Evolutionary conservation across 192 early-diverging fungal genomes (phyloP).

Genomic region (Linnemannia hyalina): DNA sequence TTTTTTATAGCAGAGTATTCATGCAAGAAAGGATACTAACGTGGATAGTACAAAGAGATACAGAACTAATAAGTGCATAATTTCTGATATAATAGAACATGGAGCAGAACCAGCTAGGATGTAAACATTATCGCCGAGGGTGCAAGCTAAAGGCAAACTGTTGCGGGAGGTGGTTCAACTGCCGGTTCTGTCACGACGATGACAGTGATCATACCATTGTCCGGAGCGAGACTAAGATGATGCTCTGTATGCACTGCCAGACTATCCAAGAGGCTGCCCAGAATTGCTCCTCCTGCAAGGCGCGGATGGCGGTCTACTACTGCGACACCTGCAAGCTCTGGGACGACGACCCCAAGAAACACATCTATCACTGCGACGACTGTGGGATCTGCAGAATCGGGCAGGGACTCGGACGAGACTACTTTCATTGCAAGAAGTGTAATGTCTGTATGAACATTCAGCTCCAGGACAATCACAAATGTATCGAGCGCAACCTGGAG

Average conservation of each 20-base stretch:
- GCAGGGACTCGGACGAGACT: conserved; percentile 81
- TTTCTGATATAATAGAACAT: conserved; percentile 60
- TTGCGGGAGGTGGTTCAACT: conserved; percentile 84
- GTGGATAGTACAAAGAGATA: no score
- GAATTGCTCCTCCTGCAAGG: conserved; percentile 79
- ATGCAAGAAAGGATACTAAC: background rate
- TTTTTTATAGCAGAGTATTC: background rate
- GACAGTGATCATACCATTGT: conserved; percentile 80
- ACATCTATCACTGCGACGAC: conserved; percentile 93
- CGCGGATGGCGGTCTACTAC: conserved; percentile 81
- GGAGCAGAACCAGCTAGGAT: conserved; percentile 70
- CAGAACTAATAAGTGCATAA: background rate
- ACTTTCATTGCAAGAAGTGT: conserved; percentile 93
- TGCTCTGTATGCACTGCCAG: conserved; percentile 96
- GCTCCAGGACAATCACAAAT: conserved; percentile 84
- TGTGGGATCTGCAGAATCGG: conserved; percentile 96
- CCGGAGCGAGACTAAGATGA: conserved; percentile 71
- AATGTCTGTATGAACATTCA: conserved; percentile 89
- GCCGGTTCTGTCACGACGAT: conserved; percentile 90
- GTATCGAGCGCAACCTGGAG: conserved; percentile 92
- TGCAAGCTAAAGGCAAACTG: conserved; percentile 85
- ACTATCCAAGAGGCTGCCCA: conserved; percentile 84
- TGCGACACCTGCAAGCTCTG: conserved; percentile 92
- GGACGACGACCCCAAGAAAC: conserved; percentile 86
- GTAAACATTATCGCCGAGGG: conserved; percentile 84